phyloP scores from a whole-genome alignment of 2,329 filamentous ascomycete species.

The Fulvia fulva region DNA sequence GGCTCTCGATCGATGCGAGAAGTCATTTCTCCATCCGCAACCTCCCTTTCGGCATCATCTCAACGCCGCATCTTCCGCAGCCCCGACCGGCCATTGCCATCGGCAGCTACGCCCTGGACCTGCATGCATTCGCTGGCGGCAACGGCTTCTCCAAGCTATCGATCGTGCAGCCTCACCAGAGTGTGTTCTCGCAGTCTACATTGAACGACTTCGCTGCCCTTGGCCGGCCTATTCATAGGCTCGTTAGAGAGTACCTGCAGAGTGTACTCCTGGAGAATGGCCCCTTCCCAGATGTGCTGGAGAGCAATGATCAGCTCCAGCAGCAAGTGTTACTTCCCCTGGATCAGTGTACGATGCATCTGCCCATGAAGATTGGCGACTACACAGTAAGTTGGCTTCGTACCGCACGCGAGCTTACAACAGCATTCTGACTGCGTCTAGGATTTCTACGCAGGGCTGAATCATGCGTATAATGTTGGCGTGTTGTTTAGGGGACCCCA shows the following conservation, averaged over 20 bases:
- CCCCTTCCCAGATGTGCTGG: conserved; percentile 57
- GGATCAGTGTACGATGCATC: conserved; percentile 58
- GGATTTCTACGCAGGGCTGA: conserved; percentile 77
- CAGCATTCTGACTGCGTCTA: conserved; percentile 40
- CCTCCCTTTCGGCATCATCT: conserved; percentile 80
- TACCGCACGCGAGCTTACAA: neutral
- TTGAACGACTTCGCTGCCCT: conserved; percentile 72
- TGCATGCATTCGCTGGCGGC: conserved; percentile 57
- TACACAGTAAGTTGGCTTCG: conserved; percentile 44
- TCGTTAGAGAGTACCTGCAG: conserved; percentile 67
- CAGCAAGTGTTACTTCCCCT: conserved; percentile 57
- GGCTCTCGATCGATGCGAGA: conserved; percentile 56
- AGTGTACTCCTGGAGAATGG: conserved; percentile 60
- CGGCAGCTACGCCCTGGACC: conserved; percentile 67
- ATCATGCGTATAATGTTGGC: conserved; percentile 72
- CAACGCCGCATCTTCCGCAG: conserved; percentile 52
- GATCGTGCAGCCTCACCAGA: conserved; percentile 53
- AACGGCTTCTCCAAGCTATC: conserved; percentile 59
- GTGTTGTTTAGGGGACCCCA: conserved; percentile 67
- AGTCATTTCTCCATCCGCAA: conserved; percentile 74
- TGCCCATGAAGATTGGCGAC: conserved; percentile 75
- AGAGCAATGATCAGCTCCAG: conserved; percentile 57
- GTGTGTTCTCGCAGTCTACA: conserved; percentile 61
- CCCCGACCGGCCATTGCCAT: conserved; percentile 68
- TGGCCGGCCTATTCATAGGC: conserved; percentile 62